Base-by-base conservation (phyloP, 306 rosid species). In the Acmispon strigosus region DNA sequence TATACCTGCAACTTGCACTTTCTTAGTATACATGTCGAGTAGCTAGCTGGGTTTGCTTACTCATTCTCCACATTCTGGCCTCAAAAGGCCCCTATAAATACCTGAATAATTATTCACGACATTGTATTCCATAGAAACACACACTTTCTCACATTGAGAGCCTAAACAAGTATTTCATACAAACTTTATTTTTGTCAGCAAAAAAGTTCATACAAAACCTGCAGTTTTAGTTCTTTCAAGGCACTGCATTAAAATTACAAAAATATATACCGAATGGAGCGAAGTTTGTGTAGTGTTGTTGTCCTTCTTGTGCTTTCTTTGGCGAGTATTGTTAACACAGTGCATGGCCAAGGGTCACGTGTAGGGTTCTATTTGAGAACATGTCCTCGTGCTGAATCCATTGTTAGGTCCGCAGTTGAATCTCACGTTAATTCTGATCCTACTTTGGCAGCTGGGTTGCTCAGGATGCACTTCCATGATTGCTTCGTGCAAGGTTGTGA, bases 401-500 rank as follows among this genome's bases (percentile, higher is more conserved):
- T 84, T 61, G 88, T 84, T 17, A 67, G 10, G 14, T 74, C 85
- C 7, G 61, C 88, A 0, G 85, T 81, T 54, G 16, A 59, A 43
- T 17, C 85, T 4, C 85, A 81, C 41, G 15, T 78, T 43, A 56
- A 22, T 0, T 78, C 81, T 7, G 70, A 84, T 39, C 47, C 44
- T 19, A 17, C 83, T 7, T 1, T 84, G 4, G 85, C 88, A 10
- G 71, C 88, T 20, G 81, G 74, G 0, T 6, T 84, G 11, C 78
- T 84, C 2, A 72, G 88, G 36, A 20, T 84, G 88, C 85, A 84
- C 62, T 81, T 84, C 62, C 88, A 84, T 7, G 88, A 84, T 1
- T 84, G 88, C 64, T 84, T 84, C 8, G 83, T 81, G 5, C 79
- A 58, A 57, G 88, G 88, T 16, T 84, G 88, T 39, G 88, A 84